phyloP scores from a whole-genome alignment of 2,329 filamentous ascomycete genomes.

The Aspergillus japonicus region DNA sequence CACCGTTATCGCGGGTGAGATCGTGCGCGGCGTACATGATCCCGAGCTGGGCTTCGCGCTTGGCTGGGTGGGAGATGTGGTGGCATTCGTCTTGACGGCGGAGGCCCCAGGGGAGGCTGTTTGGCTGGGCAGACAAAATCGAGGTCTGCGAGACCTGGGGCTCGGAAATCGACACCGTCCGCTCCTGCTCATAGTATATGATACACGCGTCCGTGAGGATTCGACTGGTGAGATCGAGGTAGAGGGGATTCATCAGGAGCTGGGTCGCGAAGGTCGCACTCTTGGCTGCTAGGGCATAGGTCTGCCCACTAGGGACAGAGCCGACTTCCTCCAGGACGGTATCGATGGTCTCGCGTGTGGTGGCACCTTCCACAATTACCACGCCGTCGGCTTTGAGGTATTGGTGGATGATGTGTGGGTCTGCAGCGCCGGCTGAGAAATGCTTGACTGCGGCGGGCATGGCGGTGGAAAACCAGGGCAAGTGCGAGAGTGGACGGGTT shows the following conservation, averaged over 20 bases:
- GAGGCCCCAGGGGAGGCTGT: neutral
- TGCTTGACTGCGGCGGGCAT: neutral
- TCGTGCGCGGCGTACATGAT: neutral
- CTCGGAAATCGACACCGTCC: neutral
- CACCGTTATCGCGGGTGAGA: neutral
- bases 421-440: neutral
- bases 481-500: no score
- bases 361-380: neutral
- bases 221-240: neutral
- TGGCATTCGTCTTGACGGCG: neutral
- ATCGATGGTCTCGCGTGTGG: neutral
- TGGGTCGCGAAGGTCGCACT: neutral
- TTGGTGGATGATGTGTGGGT: neutral
- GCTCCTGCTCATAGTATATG: neutral
- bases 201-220: neutral
- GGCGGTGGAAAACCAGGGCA: neutral
- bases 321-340: neutral
- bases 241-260: conserved; percentile 2
- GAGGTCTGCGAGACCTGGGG: neutral
- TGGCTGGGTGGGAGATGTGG: neutral
- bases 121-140: neutral
- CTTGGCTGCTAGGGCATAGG: neutral
- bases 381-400: neutral
- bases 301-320: neutral
- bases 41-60: neutral